These are phyloP conservation scores for Bryopsis sp. DNA, from an alignment of 139 green algal genomes.

Conservation along the genomic window DNA sequence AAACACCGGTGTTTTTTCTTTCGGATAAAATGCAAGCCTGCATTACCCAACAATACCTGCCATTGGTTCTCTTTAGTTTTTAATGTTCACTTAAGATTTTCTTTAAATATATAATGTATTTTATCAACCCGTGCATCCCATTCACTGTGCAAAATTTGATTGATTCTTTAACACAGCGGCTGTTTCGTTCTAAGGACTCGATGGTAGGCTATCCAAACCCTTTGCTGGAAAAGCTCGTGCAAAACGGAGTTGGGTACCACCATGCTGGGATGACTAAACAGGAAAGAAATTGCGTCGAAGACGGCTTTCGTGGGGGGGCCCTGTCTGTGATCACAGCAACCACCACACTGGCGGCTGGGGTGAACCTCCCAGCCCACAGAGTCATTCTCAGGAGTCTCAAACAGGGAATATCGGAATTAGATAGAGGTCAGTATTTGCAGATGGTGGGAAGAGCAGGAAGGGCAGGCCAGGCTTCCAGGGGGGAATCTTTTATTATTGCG, in stretches of 20 bases:
- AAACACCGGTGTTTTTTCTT: no score
- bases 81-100: no score
- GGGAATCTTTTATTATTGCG: slow-evolving; percentile 50
- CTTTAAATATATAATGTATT: no score
- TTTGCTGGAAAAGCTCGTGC: slow-evolving; percentile 2
- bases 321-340: slow-evolving; percentile 78
- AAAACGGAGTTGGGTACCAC: slow-evolving; percentile 32
- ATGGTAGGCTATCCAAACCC: background rate
- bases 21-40: no score
- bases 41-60: no score
- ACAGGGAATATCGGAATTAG: no score
- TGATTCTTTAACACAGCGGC: no score
- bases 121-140: no score
- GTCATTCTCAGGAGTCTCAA: slow-evolving; percentile 56
- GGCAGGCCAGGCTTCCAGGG: slow-evolving; percentile 35
- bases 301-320: slow-evolving; percentile 48
- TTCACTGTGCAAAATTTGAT: no score
- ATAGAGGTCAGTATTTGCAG: background rate
- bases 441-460: background rate
- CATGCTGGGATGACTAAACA: slow-evolving; percentile 35
- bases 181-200: background rate
- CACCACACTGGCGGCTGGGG: slow-evolving; percentile 74
- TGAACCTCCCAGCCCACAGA: slow-evolving; percentile 70
- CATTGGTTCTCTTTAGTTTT: no score
- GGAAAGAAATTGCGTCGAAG: slow-evolving; percentile 45